Conservation (phyloP, 2,329 filamentous ascomycete genomes). For the Exophiala aquamarina region DNA sequence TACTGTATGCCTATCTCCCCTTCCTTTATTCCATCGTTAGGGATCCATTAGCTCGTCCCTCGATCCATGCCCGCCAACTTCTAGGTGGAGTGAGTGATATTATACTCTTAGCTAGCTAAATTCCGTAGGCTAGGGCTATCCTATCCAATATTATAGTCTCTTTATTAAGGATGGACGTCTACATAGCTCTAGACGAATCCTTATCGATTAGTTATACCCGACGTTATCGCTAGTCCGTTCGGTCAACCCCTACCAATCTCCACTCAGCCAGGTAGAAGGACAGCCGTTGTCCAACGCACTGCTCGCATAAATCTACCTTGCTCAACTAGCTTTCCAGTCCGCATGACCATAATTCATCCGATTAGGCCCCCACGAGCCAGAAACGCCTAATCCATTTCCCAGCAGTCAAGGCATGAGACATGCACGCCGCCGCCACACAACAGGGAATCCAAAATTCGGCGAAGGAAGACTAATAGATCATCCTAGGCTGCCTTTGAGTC, state of each 20-base stretch:
- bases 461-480: too few species aligned
- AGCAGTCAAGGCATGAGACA: not conserved
- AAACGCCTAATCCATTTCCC: not conserved
- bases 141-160: slow-evolving; percentile 1
- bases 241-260: not conserved
- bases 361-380: not conserved
- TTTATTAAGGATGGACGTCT: not conserved
- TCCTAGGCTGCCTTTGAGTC: too few species aligned
- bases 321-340: not conserved
- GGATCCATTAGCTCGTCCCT: not conserved
- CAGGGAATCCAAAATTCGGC: too few species aligned
- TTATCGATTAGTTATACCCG: not conserved
- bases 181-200: not conserved
- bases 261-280: not conserved
- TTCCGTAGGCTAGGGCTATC: not conserved
- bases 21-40: not conserved
- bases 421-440: not conserved
- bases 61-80: not conserved
- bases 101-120: not conserved
- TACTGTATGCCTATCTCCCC: not conserved
- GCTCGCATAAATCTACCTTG: not conserved
- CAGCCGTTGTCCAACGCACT: too few species aligned
- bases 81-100: not conserved
- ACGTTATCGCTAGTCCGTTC: not conserved
- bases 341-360: not conserved